Evolutionary conservation across 225 moss, liverwort and hornwort species (phyloP), one percentile per base, ranked within the genome.

Genomic region (Ulota crispa): DNA sequence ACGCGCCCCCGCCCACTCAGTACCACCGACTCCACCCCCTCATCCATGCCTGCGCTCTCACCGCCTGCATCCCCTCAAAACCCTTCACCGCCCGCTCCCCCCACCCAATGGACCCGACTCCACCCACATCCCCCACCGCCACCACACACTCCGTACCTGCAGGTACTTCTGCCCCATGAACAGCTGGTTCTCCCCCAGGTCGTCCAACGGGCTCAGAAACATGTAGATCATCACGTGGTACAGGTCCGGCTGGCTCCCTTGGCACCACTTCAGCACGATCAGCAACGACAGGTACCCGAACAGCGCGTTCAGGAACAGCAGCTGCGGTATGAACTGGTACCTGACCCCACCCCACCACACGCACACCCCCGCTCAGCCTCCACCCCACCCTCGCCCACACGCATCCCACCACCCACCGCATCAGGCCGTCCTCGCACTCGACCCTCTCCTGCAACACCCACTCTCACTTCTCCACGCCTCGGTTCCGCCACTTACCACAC

Each of bases 191-290:
- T 96, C 96, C 15, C 75, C 94, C 28, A 96, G 87, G 42, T 90
- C 89, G 20, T 99, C 99, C 0, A 0, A 0, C 4, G 99, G 99
- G 70, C 94, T 93, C 88, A 99, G 75, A 85, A 99, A 99, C 99
- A 99, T 99, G 85, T 99, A 99, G 64, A 99, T 99, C 99, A 99
- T 99, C 80, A 99, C 96, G 68, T 99, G 99, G 87, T 99, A 99
- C 68, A 99, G 85, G 83, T 99, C 99, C 50, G 99, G 93, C 89
- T 99, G 91, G 83, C 94, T 94, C 60, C 93, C 96, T 79, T 94
- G 89, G 63, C 92, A 84, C 98, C 99, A 99, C 68, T 99, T 99
- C 82, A 99, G 67, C 52, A 99, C 81, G 57, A 99, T 99, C 75
- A 99, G 92, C 20, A 96, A 73, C 5, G 96, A 99, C 39, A 99